Evolutionary conservation across 2,329 filamentous ascomycete species (phyloP).

Genomic region (Ascochyta fabae): DNA sequence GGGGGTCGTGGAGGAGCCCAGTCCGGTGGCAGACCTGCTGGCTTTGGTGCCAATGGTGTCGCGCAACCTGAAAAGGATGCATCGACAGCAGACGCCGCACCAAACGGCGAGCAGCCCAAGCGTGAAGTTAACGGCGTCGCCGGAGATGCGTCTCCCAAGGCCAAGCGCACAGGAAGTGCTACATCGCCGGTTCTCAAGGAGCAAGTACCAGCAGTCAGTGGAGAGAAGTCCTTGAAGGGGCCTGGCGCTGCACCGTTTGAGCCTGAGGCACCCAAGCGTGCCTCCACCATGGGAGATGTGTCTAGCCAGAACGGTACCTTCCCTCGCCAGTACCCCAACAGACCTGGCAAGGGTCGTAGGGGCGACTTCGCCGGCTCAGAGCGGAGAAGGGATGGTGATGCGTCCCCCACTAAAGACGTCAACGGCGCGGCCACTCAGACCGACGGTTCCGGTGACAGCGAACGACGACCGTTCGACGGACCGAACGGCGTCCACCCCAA

Average conservation of each 20-base stretch:
- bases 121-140: constrained; percentile 36
- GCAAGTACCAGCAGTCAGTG: constrained; percentile 28
- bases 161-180: constrained; percentile 45
- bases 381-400: constrained; percentile 42
- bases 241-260: constrained; percentile 26
- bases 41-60: constrained; percentile 49
- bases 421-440: constrained; percentile 43
- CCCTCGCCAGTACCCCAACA: constrained; percentile 40
- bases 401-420: constrained; percentile 41
- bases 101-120: constrained; percentile 44
- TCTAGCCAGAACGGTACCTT: constrained; percentile 35
- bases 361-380: constrained; percentile 40
- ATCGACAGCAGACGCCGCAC: constrained; percentile 21
- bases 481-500: constrained; percentile 38
- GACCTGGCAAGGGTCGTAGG: constrained; percentile 39
- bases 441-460: constrained; percentile 42
- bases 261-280: constrained; percentile 31
- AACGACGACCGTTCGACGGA: constrained; percentile 44
- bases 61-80: constrained; percentile 48
- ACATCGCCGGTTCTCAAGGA: constrained; percentile 41
- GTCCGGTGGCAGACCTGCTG: constrained; percentile 58
- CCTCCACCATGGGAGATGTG: constrained; percentile 26
- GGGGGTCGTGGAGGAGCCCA: constrained; percentile 63
- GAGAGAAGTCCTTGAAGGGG: constrained; percentile 35
- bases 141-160: constrained; percentile 42